Evolutionary conservation across 2,329 filamentous ascomycete species (phyloP), one percentile per base, ranked within the genome.

Genomic region (Myriangium duriaei): DNA sequence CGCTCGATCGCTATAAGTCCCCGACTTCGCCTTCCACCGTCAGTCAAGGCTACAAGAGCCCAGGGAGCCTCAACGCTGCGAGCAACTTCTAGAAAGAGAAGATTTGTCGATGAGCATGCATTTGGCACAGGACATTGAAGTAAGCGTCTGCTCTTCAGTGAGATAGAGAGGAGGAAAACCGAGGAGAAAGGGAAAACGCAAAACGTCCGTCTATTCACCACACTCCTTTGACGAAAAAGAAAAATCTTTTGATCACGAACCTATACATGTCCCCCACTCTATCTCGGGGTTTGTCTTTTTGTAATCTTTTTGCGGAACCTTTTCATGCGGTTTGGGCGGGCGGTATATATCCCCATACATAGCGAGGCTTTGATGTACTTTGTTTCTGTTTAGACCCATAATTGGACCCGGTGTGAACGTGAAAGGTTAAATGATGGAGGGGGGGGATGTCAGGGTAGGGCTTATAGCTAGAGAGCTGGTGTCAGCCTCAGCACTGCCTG

Each of bases 1-100:
- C 36, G 30, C 13, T 39, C 15, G 36, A 39, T 28, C 29, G 36
- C 28, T 39, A 39, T 24, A 32, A 21, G 36, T 32, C 21, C 21
- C 21, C 21, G 21, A 26, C 21, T n/a, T 26, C 21, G 21, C 21
- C 21, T 7, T n/a, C 21, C n/a, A n/a, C 7, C 21, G n/a, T 7
- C n/a, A 26, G 21, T n/a, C n/a, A n/a, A n/a, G n/a, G n/a, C n/a
- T 26, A 26, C 21, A 21, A 30, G 36, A 21, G 30, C 4, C 16
- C 15, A 19, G 13, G n/a, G 36, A 39, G 30, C 28, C 15, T 30
- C 16, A 39, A 39, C 17, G 36, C 36, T 11, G 29, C 36, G 5
- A 32, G 30, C 13, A 39, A 39, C 17, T 39, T 39, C 15, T 39
- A 7, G 19, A 21, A 26, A 29, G 12, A 17, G 12, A 14, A 4